Conservation (phyloP, 1,284 basidiomycete species). For the Malassezia slooffiae region DNA sequence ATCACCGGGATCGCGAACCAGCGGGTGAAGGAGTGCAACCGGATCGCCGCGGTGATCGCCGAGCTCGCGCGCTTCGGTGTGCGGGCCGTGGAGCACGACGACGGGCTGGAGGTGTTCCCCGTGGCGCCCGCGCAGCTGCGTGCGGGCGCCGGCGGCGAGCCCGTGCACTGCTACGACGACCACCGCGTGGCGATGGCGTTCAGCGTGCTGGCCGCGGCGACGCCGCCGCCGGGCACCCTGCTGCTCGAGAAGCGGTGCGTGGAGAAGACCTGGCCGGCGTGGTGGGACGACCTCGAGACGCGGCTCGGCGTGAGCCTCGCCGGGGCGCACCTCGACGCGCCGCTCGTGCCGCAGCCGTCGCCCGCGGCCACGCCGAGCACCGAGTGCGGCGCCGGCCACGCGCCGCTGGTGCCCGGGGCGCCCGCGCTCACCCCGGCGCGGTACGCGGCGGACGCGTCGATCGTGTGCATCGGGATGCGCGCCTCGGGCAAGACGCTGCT, state of each 20-base stretch:
- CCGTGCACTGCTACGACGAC: conserved; percentile 95
- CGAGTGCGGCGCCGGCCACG: conserved; percentile 2
- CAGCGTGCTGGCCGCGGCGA: conserved; percentile 67
- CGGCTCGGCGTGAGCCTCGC: conserved; percentile 86
- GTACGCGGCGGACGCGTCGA: conserved; percentile 55
- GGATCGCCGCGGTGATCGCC: conserved; percentile 92
- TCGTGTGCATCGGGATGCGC: conserved; percentile 88
- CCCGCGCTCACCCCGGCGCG: conserved; percentile 22
- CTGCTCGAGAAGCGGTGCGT: conserved; percentile 95
- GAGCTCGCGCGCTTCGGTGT: conserved; percentile 92
- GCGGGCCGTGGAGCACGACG: conserved; percentile 78
- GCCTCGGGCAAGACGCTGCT: conserved; percentile 90
- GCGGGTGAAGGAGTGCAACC: conserved; percentile 94
- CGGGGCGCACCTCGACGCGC: conserved; percentile 51
- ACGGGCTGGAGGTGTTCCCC: conserved; percentile 83
- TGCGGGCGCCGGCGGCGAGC: conserved; percentile 57
- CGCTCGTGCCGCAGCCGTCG: conserved; percentile 38
- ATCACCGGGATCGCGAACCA: conserved; percentile 97
- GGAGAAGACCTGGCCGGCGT: conserved; percentile 99
- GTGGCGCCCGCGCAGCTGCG: conserved; percentile 54
- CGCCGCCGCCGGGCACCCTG: conserved; percentile 58
- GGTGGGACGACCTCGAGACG: conserved; percentile 96
- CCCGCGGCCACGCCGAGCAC: conserved; percentile 22
- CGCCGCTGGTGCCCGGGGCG: conserved; percentile 13
- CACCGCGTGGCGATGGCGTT: conserved; percentile 99